Evolutionary conservation across 2,329 filamentous ascomycete species (phyloP), one percentile per base, ranked within the genome.

Genomic region (Phaeoacremonium minimum): DNA sequence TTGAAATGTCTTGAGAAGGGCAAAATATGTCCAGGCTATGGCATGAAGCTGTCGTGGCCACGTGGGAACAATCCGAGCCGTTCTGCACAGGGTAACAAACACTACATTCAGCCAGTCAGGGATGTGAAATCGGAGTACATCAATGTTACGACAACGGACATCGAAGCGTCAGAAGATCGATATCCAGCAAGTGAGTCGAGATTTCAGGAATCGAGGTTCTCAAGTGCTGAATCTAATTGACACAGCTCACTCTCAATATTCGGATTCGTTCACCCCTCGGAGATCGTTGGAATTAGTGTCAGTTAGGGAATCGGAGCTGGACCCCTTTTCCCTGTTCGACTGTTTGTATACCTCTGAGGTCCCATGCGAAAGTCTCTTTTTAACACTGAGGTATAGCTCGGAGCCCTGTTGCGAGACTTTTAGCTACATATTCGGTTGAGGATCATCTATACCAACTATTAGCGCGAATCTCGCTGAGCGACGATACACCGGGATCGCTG

Each of bases 371-470:
- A n/a, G n/a, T n/a, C n/a, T n/a, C n/a, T n/a, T n/a, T n/a, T n/a
- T n/a, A n/a, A n/a, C n/a, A n/a, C n/a, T n/a, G n/a, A n/a, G n/a
- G n/a, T n/a, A n/a, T 9, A 26, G 22, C 9, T 26, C 22, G 22
- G 9, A 26, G 22, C n/a, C 9, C 22, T 9, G 22, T 26, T 9
- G 22, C 22, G n/a, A 9, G 22, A 9, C 9, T 47, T 15, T 36
- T 38, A 13, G 32, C 44, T 4, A 35, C 32, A 4, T 33, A 37
- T 14, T 35, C 41, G 26, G 41, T 39, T 5, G 42, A 44, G 31
- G 33, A 33, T 4, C 41, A 46, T 15, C 38, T 50, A n/a, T 50
- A 48, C 35, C 28, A 36, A 12, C 35, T 50, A 13, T 36, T 50
- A 7, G 35, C 48, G 26, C 42, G 43, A 13, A 45, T 50, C 40